Conservation (phyloP, 2,329 filamentous ascomycete species). For the Chrysosphaeria jannelii region DNA sequence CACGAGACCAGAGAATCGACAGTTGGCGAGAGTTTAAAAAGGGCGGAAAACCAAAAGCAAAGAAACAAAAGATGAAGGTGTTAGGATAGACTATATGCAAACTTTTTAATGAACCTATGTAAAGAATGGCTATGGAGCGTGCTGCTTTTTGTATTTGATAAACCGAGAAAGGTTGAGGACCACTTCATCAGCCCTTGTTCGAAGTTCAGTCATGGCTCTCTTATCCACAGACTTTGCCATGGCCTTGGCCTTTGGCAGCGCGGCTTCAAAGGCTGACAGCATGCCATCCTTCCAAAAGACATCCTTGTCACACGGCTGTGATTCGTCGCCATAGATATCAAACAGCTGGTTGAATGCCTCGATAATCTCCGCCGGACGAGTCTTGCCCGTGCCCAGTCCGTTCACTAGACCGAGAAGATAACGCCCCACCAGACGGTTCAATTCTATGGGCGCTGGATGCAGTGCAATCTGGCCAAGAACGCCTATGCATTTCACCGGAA, state of each 20-base stretch:
- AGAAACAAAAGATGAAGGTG: not conserved
- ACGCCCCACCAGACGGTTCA: slow-evolving; percentile 31
- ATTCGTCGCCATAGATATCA: slow-evolving; percentile 34
- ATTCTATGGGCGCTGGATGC: slow-evolving; percentile 17
- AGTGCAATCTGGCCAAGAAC: slow-evolving; percentile 32
- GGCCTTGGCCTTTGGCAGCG: slow-evolving; percentile 20
- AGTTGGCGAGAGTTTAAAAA: slow-evolving; percentile 89
- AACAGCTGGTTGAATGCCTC: slow-evolving; percentile 37
- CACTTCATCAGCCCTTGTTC: slow-evolving; percentile 27
- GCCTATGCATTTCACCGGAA: slow-evolving; percentile 35
- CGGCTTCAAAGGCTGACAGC: slow-evolving; percentile 23
- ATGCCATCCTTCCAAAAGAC: slow-evolving; percentile 35
- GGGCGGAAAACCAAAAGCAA: slow-evolving; percentile 9
- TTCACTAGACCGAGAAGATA: slow-evolving; percentile 23
- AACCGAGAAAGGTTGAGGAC: slow-evolving; percentile 29
- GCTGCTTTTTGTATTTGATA: slow-evolving; percentile 32
- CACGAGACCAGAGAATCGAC: slow-evolving; percentile 64
- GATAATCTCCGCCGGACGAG: slow-evolving; percentile 23
- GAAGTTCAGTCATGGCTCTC: slow-evolving; percentile 22
- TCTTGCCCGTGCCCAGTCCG: slow-evolving; percentile 18
- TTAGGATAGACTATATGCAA: no score
- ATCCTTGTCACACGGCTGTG: slow-evolving; percentile 22
- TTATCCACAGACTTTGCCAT: slow-evolving; percentile 31
- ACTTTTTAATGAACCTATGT: no score
- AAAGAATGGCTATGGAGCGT: no score